Evolutionary conservation across 352 stramenopile species (phyloP).

Genomic region (Globisporangium megalacanthum): DNA sequence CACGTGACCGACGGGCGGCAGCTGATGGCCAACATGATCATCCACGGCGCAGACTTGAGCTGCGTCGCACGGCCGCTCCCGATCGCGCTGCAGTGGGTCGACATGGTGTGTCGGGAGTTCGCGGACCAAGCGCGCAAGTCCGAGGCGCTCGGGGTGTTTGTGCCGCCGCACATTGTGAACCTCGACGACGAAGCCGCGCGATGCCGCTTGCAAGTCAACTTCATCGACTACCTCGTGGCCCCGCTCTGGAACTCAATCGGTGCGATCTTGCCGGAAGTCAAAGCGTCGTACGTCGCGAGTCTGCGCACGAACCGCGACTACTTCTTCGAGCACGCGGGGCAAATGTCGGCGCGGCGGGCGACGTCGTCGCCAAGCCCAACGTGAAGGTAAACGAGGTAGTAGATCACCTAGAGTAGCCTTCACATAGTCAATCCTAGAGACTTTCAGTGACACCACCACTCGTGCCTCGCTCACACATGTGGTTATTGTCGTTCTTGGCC

Average conservation of each 20-base stretch:
- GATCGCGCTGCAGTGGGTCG: conserved; percentile 61
- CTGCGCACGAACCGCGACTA: conserved; percentile 58
- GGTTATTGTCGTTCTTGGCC: too few species aligned
- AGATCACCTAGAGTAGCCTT: too few species aligned
- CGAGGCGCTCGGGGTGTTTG: conserved; percentile 44
- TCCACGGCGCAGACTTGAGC: conserved; percentile 71
- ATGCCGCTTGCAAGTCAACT: conserved; percentile 74
- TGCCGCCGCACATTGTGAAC: conserved; percentile 71
- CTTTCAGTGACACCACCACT: not conserved
- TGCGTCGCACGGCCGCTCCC: conserved; percentile 45
- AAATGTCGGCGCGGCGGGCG: conserved; percentile 35
- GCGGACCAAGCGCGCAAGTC: conserved; percentile 59
- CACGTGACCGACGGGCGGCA: conserved; percentile 57
- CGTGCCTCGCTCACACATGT: too few species aligned
- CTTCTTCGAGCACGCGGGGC: conserved; percentile 53
- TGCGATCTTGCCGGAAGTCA: conserved; percentile 47
- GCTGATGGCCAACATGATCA: conserved; percentile 79
- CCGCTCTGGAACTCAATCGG: conserved; percentile 65
- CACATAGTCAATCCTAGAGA: too few species aligned
- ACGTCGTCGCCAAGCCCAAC: not conserved
- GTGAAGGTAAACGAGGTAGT: too few species aligned
- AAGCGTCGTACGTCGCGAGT: conserved; percentile 35
- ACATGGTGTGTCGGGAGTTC: conserved; percentile 77
- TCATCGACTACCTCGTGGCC: conserved; percentile 80
- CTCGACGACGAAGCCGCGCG: conserved; percentile 61